phyloP scores from a whole-genome alignment of 2,329 filamentous ascomycete species.

The Dendryphion nanum region DNA sequence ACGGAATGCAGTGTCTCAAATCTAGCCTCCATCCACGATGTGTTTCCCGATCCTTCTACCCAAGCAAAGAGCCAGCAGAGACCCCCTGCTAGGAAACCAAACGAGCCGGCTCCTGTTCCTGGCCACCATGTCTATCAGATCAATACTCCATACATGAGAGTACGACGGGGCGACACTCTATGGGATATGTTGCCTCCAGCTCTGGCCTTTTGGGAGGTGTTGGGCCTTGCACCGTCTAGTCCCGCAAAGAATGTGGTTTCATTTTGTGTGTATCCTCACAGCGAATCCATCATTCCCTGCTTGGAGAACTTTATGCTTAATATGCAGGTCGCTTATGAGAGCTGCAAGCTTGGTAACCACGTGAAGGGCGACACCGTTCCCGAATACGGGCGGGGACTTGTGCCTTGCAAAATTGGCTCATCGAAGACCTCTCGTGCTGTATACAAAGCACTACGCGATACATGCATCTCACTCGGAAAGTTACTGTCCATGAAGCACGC shows the following conservation, averaged over 20 bases:
- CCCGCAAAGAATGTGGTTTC: slow-evolving; percentile 70
- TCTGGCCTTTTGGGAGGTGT: slow-evolving; percentile 76
- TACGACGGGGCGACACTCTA: slow-evolving; percentile 67
- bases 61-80: slow-evolving; percentile 36
- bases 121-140: slow-evolving; percentile 46
- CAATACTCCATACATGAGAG: slow-evolving; percentile 67
- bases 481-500: slow-evolving; percentile 32
- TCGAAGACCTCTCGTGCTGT: slow-evolving; percentile 19
- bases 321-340: slow-evolving; percentile 70
- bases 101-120: slow-evolving; percentile 25
- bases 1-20: slow-evolving; percentile 30
- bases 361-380: slow-evolving; percentile 40
- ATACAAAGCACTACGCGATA: slow-evolving; percentile 31
- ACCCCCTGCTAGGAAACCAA: slow-evolving; percentile 27
- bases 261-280: slow-evolving; percentile 68
- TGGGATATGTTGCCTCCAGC: slow-evolving; percentile 74
- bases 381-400: slow-evolving; percentile 34
- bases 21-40: slow-evolving; percentile 44
- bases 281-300: slow-evolving; percentile 61
- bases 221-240: slow-evolving; percentile 70
- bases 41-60: slow-evolving; percentile 40
- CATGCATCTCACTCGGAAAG: slow-evolving; percentile 44
- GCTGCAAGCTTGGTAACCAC: slow-evolving; percentile 69
- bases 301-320: slow-evolving; percentile 65
- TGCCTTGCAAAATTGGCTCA: slow-evolving; percentile 24